Percentiles rank a stretch among this genome's conserved stretches.
phyloP scores from a whole-genome alignment of 139 green algal species.

The Nannochloris sp. region DNA sequence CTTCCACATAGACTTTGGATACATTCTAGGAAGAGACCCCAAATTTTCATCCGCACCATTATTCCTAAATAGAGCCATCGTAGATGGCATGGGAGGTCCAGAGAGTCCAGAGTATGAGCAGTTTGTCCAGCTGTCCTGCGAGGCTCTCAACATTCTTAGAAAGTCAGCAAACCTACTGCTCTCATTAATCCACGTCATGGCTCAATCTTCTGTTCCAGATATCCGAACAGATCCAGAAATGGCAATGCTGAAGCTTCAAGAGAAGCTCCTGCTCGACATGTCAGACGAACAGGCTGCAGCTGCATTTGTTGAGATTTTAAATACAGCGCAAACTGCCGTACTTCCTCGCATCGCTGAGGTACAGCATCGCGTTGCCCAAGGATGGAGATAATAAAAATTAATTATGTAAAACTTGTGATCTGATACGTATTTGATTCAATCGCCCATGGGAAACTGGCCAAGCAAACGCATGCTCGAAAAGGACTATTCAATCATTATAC shows the following conservation, averaged over 20 bases:
- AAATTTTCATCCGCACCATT: conserved; percentile 94
- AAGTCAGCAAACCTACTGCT: conserved; percentile 88
- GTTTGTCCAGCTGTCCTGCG: conserved; percentile 55
- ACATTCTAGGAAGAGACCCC: conserved; percentile 90
- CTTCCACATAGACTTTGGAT: conserved; percentile 98
- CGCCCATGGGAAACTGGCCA: background rate
- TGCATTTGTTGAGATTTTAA: conserved; percentile 85
- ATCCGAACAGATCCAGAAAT: conserved; percentile 78
- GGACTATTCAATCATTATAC: conserved; percentile 10
- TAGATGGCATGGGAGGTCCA: conserved; percentile 88
- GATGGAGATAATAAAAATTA: conserved; percentile 6
- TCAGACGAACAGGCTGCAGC: conserved; percentile 79
- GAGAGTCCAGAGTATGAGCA: conserved; percentile 62
- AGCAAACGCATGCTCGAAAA: background rate
- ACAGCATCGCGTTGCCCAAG: conserved; percentile 5
- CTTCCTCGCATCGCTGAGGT: conserved; percentile 67
- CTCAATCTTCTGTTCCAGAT: conserved; percentile 71
- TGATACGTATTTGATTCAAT: conserved; percentile 2
- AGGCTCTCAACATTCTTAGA: conserved; percentile 98
- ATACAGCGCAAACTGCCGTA: conserved; percentile 71
- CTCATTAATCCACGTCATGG: conserved; percentile 93
- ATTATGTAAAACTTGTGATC: conserved; percentile 1
- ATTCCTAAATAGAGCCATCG: conserved; percentile 85
- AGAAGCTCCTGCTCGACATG: conserved; percentile 88
- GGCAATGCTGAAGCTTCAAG: conserved; percentile 84